Percentiles rank a stretch among this genome's conserved stretches.
Evolutionary conservation across 306 rosid species (phyloP).

Genomic region (Ammopiptanthus mongolicus): DNA sequence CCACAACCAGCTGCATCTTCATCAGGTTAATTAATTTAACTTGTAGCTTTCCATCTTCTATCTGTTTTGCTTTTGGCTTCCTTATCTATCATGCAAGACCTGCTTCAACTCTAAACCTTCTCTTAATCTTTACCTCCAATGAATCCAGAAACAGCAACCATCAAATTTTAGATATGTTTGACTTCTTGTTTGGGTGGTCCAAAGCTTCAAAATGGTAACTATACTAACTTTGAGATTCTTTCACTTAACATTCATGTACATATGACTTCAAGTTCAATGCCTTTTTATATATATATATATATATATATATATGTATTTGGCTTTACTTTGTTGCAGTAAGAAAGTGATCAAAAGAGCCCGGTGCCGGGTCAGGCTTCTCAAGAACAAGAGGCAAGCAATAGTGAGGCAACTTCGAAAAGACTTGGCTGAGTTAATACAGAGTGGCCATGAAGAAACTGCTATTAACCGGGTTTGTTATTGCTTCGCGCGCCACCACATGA

Average conservation of each 20-base stretch:
- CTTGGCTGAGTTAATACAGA: conserved; percentile 40
- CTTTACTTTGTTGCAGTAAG: conserved; percentile 43
- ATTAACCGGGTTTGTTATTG: conserved; percentile 40
- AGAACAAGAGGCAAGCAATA: conserved; percentile 53
- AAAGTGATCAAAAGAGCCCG: conserved; percentile 43
- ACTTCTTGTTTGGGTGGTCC: conserved; percentile 69
- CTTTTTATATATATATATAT: too few relatives aligned
- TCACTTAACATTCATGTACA: background rate
- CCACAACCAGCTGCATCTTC: background rate
- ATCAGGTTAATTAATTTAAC: background rate
- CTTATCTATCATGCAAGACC: background rate
- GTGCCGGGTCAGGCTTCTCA: conserved; percentile 56
- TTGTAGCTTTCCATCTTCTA: background rate
- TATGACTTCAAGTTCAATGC: background rate
- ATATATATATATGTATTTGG: too few relatives aligned
- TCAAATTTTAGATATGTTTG: conserved; percentile 52
- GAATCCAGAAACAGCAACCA: background rate
- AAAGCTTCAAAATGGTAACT: conserved; percentile 84
- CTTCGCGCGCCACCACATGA: background rate
- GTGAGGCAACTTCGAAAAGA: conserved; percentile 53
- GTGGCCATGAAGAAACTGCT: conserved; percentile 55
- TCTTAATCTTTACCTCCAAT: background rate
- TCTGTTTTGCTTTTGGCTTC: background rate
- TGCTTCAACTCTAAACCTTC: background rate
- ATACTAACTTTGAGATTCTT: background rate